phyloP scores from a whole-genome alignment of 805 yeast genomes.

The Saccharomycopsis synnaedendra region DNA sequence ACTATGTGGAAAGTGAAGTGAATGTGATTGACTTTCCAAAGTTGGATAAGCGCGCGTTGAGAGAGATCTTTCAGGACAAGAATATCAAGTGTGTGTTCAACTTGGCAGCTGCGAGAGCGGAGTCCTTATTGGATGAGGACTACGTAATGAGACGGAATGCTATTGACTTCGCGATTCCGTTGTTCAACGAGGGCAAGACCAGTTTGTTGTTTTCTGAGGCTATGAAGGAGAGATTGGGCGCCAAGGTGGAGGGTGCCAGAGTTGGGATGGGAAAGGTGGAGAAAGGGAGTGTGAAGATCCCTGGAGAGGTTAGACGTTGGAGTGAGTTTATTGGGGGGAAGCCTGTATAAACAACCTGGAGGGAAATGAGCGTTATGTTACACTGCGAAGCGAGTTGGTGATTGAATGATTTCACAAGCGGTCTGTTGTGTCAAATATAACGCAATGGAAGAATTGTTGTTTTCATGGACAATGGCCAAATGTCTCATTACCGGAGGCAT shows the following conservation, averaged over 20 bases:
- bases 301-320: constrained; percentile 89
- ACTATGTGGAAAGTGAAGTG: constrained; percentile 30
- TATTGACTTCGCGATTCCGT: constrained; percentile 92
- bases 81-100: constrained; percentile 84
- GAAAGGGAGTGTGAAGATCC: constrained; percentile 40
- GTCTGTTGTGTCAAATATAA: no score
- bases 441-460: no score
- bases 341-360: constrained; percentile 17
- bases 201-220: constrained; percentile 79
- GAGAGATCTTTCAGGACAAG: constrained; percentile 85
- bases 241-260: constrained; percentile 35
- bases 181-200: constrained; percentile 95
- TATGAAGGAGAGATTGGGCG: constrained; percentile 56
- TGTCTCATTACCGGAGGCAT: no score
- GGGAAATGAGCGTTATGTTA: background rate
- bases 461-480: no score
- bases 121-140: constrained; percentile 72
- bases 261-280: constrained; percentile 32
- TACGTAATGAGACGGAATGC: constrained; percentile 99
- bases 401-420: no score
- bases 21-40: constrained; percentile 77
- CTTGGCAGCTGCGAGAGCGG: constrained; percentile 85
- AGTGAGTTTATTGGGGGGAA: constrained; percentile 93
- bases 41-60: constrained; percentile 82
- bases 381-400: no score